Percentiles rank a stretch among this genome's conserved stretches.
Conservation (phyloP, 257 asterid species). For the Plantago ovata region DNA sequence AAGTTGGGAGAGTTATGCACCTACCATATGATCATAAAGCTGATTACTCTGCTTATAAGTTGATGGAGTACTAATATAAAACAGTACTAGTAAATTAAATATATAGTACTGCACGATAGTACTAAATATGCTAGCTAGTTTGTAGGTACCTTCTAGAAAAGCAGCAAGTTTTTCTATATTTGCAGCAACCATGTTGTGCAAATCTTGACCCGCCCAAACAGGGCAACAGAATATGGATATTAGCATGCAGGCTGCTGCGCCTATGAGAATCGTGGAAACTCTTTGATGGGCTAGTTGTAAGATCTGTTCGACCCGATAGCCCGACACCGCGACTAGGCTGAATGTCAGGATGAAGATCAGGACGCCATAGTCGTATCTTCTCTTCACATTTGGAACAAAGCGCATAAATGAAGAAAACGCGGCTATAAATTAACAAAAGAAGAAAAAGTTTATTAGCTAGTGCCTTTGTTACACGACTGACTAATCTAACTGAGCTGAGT, state of each 20-base stretch:
- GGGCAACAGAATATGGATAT: conserved; percentile 56
- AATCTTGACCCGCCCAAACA: conserved; percentile 88
- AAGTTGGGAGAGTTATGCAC: too few species aligned
- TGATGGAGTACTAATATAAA: too few species aligned
- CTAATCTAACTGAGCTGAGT: too few species aligned
- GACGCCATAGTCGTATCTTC: conserved; percentile 70
- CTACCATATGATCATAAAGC: too few species aligned
- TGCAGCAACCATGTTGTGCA: conserved; percentile 40
- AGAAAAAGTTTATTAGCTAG: not conserved
- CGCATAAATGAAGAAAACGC: conserved; percentile 49
- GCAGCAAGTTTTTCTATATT: conserved; percentile 54
- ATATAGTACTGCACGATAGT: too few species aligned
- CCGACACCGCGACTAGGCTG: conserved; percentile 75
- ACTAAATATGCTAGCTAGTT: too few species aligned
- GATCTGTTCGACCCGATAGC: conserved; percentile 50
- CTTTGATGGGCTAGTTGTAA: conserved; percentile 58
- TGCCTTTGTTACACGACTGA: too few species aligned
- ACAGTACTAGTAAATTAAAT: too few species aligned
- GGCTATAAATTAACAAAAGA: conserved; percentile 36
- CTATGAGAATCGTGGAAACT: conserved; percentile 55
- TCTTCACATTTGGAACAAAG: conserved; percentile 58
- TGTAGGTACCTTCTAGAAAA: conserved; percentile 48
- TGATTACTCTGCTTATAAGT: too few species aligned
- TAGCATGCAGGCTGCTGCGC: conserved; percentile 55
- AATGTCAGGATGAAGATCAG: conserved; percentile 65